These are phyloP conservation scores for Leccinum angustisporum DNA, from an alignment of 1,284 basidiomycete genomes.

Conservation along the genomic window DNA sequence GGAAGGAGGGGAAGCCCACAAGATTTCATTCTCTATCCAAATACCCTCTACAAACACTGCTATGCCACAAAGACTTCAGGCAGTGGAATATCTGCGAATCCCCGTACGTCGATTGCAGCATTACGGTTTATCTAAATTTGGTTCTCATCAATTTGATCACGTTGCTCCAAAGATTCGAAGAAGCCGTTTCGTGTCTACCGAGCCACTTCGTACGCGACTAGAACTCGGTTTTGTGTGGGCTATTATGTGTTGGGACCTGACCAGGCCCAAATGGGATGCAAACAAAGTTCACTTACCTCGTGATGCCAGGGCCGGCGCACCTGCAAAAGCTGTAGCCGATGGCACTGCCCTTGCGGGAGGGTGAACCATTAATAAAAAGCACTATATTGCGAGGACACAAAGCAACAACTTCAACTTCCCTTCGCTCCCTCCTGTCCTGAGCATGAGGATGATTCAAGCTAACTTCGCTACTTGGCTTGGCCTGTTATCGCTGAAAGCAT, in stretches of 20 bases:
- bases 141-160: background rate
- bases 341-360: background rate
- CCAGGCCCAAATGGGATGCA: background rate
- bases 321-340: background rate
- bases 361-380: background rate
- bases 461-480: slow-evolving; percentile 11
- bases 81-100: background rate
- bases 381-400: background rate
- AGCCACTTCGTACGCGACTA: background rate
- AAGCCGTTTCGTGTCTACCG: background rate
- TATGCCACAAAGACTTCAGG: background rate
- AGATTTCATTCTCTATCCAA: background rate
- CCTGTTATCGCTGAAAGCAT: slow-evolving; percentile 9
- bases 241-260: background rate
- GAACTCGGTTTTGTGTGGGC: background rate
- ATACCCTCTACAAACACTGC: too few species aligned
- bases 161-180: background rate
- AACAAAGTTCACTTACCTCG: background rate
- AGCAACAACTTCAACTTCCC: background rate
- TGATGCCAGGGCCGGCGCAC: background rate
- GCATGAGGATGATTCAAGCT: background rate
- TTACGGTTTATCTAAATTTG: background rate
- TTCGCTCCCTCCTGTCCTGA: background rate
- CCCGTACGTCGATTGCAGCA: background rate
- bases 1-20: too few species aligned